Evolutionary conservation across 2,329 filamentous ascomycete genomes (phyloP).

Genomic region (Arthrinium puccinioides): DNA sequence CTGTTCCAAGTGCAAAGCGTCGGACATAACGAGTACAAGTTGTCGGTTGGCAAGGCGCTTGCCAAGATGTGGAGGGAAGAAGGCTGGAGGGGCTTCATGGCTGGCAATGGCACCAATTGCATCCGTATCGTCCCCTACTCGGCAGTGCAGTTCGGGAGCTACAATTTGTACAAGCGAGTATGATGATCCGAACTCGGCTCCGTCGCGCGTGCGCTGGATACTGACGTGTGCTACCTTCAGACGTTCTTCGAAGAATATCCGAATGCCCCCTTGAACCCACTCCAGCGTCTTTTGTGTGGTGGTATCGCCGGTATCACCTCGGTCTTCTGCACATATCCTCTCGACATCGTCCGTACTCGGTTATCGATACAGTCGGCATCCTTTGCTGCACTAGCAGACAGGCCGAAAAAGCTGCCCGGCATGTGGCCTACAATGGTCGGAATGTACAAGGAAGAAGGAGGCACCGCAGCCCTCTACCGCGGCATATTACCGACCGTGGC

Average conservation of each 20-base stretch:
- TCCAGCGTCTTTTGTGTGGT: conserved; percentile 79
- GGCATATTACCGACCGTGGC: conserved; percentile 91
- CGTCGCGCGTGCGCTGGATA: too few relatives aligned
- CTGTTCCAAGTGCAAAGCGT: conserved; percentile 93
- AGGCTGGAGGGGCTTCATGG: conserved; percentile 95
- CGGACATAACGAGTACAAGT: conserved; percentile 85
- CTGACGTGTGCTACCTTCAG: too few relatives aligned
- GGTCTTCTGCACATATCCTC: conserved; percentile 88
- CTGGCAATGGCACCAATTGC: conserved; percentile 96
- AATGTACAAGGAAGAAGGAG: conserved; percentile 92
- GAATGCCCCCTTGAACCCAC: conserved; percentile 64
- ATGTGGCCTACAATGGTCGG: conserved; percentile 79
- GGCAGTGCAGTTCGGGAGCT: conserved; percentile 95
- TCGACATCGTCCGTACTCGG: conserved; percentile 94
- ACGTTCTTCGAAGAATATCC: conserved; percentile 72
- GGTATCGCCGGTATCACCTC: conserved; percentile 91
- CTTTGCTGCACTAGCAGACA: conserved; percentile 66
- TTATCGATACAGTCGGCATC: conserved; percentile 98
- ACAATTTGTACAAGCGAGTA: conserved; percentile 94
- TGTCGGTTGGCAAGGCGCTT: conserved; percentile 83
- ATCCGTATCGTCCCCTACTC: conserved; percentile 97
- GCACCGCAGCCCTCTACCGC: conserved; percentile 77
- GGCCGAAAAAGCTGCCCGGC: conserved; percentile 66
- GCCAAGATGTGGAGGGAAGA: conserved; percentile 96
- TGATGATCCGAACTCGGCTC: too few relatives aligned